These are phyloP conservation scores for Rosa persica DNA, from an alignment of 306 rosid species.

Conservation along the genomic window DNA sequence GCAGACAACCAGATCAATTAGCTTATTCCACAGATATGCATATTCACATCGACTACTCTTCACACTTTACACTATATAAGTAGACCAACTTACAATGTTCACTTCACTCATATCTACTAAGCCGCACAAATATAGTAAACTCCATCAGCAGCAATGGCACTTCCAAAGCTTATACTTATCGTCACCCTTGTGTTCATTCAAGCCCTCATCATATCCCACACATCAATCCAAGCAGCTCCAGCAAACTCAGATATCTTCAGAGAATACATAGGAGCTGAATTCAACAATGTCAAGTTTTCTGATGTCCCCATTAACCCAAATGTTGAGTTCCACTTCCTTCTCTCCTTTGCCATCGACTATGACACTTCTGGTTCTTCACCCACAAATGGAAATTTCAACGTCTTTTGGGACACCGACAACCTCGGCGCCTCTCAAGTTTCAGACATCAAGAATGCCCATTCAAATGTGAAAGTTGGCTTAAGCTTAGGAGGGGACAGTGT, in stretches of 20 bases:
- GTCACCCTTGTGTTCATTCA: conserved; percentile 27
- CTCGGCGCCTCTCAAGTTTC: conserved; percentile 70
- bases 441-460: conserved; percentile 38
- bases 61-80: background rate
- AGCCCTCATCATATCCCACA: conserved; percentile 24
- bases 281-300: conserved; percentile 52
- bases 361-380: conserved; percentile 57
- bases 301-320: conserved; percentile 61
- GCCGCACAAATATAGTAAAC: background rate
- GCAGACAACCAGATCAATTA: background rate
- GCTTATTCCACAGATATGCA: background rate
- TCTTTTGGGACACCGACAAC: conserved; percentile 63
- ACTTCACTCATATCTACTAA: background rate
- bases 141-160: conserved; percentile 33
- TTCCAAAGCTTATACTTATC: conserved; percentile 30
- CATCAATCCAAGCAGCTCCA: conserved; percentile 28
- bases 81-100: background rate
- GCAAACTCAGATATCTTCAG: conserved; percentile 46
- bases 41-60: background rate
- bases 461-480: conserved; percentile 69
- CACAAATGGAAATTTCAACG: conserved; percentile 61
- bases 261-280: conserved; percentile 83
- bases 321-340: conserved; percentile 68
- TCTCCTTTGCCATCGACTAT: conserved; percentile 73
- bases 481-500: conserved; percentile 76